A percentile compares a stretch with the other conserved stretches of the same genome.
phyloP scores from a whole-genome alignment of 495 filamentous ascomycete genomes.

The Xylaria palmicola region DNA sequence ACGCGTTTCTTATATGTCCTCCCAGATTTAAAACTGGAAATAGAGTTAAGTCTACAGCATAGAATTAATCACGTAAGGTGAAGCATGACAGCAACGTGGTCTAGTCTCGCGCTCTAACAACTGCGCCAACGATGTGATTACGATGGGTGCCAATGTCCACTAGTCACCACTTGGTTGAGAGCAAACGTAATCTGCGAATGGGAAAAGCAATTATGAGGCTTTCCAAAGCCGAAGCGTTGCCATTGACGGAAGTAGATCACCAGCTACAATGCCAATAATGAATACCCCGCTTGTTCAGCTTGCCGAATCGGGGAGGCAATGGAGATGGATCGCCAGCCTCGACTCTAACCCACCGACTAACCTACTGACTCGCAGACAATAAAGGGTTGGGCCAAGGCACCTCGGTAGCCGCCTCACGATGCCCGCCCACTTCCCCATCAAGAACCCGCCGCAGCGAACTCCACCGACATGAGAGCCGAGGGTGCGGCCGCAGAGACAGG shows the following conservation, averaged over 20 bases:
- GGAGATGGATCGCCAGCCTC: neutral
- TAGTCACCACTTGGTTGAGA: too few relatives aligned
- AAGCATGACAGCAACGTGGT: too few relatives aligned
- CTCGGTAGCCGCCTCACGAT: neutral
- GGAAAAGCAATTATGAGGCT: neutral
- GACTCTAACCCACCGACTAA: too few relatives aligned
- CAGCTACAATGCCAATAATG: neutral
- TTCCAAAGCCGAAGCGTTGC: neutral
- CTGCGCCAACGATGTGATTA: neutral
- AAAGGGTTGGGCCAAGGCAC: neutral
- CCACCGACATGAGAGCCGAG: neutral
- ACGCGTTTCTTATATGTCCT: too few relatives aligned
- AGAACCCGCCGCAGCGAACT: neutral
- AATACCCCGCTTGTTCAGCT: conserved; percentile 3
- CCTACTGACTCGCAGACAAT: neutral
- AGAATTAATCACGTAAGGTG: too few relatives aligned
- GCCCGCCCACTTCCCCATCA: neutral
- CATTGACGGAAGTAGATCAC: neutral
- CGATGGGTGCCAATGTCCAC: too few relatives aligned
- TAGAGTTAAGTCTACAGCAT: too few relatives aligned
- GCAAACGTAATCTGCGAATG: neutral
- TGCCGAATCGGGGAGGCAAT: neutral
- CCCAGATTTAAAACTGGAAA: too few relatives aligned
- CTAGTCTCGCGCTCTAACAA: too few relatives aligned
- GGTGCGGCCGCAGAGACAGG: neutral